Percentiles rank a stretch among this genome's conserved stretches.
These are phyloP conservation scores for Arthroderma sp. DNA, from an alignment of 2,329 filamentous ascomycete species.

Conservation along the genomic window DNA sequence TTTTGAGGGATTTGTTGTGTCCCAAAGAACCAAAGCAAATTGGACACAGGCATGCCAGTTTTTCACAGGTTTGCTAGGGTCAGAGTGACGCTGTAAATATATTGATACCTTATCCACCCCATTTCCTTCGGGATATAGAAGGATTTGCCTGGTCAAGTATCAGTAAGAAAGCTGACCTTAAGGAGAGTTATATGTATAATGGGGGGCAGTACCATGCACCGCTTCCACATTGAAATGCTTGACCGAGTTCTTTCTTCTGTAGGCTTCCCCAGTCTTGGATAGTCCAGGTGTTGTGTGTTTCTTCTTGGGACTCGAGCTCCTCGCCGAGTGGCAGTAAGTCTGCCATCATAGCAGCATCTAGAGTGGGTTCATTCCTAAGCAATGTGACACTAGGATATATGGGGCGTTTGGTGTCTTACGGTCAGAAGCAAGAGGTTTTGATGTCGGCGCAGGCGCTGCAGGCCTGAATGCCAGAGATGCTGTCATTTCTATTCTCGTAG, in stretches of 20 bases:
- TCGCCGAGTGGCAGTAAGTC: conserved; percentile 62
- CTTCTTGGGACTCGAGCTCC: conserved; percentile 68
- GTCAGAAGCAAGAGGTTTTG: not conserved
- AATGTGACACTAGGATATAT: not conserved
- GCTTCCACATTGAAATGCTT: conserved; percentile 72
- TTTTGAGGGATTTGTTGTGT: conserved; percentile 76
- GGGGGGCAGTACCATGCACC: conserved; percentile 63
- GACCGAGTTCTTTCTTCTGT: conserved; percentile 75
- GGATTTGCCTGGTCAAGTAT: conserved; percentile 55
- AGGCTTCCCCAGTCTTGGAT: conserved; percentile 71
- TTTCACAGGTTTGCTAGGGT: conserved; percentile 56
- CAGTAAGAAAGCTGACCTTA: not conserved
- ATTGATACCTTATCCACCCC: conserved; percentile 88
- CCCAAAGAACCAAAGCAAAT: conserved; percentile 89
- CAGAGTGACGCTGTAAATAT: conserved; percentile 86
- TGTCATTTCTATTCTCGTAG: not conserved
- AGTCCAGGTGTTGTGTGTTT: conserved; percentile 71
- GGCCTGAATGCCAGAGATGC: not conserved
- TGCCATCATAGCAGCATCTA: conserved; percentile 76
- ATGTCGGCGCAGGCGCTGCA: not conserved
- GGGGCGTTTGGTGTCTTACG: not conserved
- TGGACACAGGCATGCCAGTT: conserved; percentile 97
- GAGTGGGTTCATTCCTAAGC: conserved; percentile 1
- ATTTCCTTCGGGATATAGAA: conserved; percentile 93
- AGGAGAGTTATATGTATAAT: not conserved